Base-by-base conservation (phyloP, 2,329 filamentous ascomycete genomes). In the Penicillium sp. region DNA sequence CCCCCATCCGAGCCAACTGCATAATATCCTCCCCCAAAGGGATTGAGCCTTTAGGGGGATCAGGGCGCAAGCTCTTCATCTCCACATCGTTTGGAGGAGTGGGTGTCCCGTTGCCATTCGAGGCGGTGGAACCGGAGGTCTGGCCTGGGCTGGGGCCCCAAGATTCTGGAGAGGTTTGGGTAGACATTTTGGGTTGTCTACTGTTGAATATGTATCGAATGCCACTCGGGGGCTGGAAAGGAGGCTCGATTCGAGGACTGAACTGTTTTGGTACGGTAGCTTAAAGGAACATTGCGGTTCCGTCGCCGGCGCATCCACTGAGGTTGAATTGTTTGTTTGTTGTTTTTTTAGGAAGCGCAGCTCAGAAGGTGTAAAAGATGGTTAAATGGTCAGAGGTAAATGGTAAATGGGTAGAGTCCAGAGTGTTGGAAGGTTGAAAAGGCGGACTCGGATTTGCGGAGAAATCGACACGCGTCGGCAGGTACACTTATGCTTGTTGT, bases 1-100 rank as follows among this genome's bases (percentile, higher is more conserved):
- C 92, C 56, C 95, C 94, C 65, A 96, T 77, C 59, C 94, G 84
- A 40, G 94, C 92, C 72, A 97, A 79, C 78, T 97, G 93, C 93
- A 99, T 97, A 65, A 99, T 88, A 77, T 99, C 93, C 65, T 90
- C 84, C 69, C 90, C 86, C 4, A 76, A 50, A 23, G 75, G 75
- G 33, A 76, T 70, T 33, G 71, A 67, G 21, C 68, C 66, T 59
- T 68, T 71, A 67, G 74, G 67, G 63, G 57, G 63, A 55, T 68
- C 64, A 9, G 70, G 52, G 50, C 62, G 65, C 66, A 77, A 71
- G 44, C 62, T 69, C 61, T 75, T 76, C 23, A 78, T 63, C 60
- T 78, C 76, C 47, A 78, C 70, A 41, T 68, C 69, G 62, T 72
- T 74, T 36, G 74, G 71, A 39, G 73, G 53, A 36, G 31, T 33